phyloP scores from a whole-genome alignment of 2,329 filamentous ascomycete genomes.

The Tolypocladium ophioglossoides region DNA sequence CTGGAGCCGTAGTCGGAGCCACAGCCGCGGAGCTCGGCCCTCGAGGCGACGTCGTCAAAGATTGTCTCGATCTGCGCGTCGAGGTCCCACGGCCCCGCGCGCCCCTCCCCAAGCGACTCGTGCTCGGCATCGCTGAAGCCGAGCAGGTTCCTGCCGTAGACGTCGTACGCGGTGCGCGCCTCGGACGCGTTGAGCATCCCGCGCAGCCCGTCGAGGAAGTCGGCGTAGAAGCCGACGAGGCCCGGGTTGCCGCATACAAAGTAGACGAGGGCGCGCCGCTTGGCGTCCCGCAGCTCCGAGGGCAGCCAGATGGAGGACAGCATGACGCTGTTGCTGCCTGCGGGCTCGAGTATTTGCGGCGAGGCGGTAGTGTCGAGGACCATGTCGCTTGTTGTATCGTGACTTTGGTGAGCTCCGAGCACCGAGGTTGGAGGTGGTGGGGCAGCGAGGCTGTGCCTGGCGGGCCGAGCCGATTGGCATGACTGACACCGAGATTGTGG shows the following conservation, averaged over 20 bases:
- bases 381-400: not conserved
- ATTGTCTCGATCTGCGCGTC: constrained; percentile 40
- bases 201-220: constrained; percentile 52
- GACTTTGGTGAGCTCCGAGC: not conserved
- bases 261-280: constrained; percentile 45
- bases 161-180: constrained; percentile 31
- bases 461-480: not conserved
- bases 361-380: not conserved
- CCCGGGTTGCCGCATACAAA: constrained; percentile 72
- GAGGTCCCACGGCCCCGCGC: constrained; percentile 35
- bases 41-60: constrained; percentile 25
- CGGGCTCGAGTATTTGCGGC: too few species aligned
- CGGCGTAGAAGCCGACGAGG: constrained; percentile 60
- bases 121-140: constrained; percentile 48
- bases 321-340: constrained; percentile 7
- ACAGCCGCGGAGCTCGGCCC: constrained; percentile 6
- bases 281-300: constrained; percentile 10
- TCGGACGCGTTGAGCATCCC: constrained; percentile 35
- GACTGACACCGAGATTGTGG: too few species aligned
- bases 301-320: constrained; percentile 17
- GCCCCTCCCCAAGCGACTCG: constrained; percentile 26
- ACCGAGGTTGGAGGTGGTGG: not conserved
- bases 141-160: constrained; percentile 46
- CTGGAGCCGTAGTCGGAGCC: constrained; percentile 9
- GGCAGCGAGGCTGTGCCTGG: not conserved